Conservation (phyloP, 352 stramenopile species). For the Aphanomyces astaci region DNA sequence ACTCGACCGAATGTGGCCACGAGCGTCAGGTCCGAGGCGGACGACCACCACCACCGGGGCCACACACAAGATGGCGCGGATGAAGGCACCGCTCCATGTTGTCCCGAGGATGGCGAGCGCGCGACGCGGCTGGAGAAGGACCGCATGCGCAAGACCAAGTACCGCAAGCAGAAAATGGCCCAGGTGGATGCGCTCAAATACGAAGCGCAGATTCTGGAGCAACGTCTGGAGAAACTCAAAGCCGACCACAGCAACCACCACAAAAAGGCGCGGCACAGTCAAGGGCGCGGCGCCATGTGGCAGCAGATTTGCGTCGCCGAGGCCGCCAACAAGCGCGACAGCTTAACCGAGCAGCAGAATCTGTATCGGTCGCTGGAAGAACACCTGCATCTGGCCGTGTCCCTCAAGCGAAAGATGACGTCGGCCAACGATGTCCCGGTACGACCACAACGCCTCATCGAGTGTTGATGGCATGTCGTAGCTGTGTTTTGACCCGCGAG, state of each 20-base stretch:
- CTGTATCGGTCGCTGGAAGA: not conserved
- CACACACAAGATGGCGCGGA: not conserved
- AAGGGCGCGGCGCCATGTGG: not conserved
- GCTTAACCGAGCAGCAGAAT: not conserved
- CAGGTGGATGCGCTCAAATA: conserved; percentile 10
- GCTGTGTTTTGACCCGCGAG: conserved; percentile 3
- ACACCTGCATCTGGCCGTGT: not conserved
- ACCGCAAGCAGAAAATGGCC: conserved; percentile 14
- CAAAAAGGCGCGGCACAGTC: not conserved
- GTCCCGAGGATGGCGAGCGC: not conserved
- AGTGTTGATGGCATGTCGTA: not conserved
- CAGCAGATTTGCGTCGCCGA: not conserved
- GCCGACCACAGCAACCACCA: not conserved
- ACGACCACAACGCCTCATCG: not conserved
- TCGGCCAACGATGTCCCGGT: not conserved
- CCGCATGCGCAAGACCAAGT: conserved; percentile 17
- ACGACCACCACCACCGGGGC: not conserved
- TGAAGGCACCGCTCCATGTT: not conserved
- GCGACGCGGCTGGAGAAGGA: conserved; percentile 1
- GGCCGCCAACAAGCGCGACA: not conserved
- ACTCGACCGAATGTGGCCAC: not conserved
- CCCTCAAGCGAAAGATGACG: not conserved
- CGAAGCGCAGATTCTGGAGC: not conserved
- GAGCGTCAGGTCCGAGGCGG: not conserved
- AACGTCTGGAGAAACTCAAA: conserved; percentile 3